Conservation (phyloP, 2,329 filamentous ascomycete species). For the Ophidiomyces ophidiicola region DNA sequence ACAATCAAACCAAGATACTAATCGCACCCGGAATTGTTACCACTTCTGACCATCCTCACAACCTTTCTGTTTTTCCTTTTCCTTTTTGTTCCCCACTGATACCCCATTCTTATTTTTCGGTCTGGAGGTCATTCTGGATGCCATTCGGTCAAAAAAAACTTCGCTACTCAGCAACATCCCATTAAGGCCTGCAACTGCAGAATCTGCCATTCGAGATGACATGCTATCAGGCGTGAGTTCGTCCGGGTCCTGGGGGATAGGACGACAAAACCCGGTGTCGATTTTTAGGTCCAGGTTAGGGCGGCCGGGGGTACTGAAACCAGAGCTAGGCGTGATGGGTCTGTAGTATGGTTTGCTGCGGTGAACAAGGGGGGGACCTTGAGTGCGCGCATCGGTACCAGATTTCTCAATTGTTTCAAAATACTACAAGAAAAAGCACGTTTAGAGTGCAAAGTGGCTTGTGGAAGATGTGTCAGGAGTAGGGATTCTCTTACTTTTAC, state of each 20-base stretch:
- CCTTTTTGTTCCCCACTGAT: conserved; percentile 12
- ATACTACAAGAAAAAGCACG: conserved; percentile 40
- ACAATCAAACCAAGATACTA: too few relatives aligned
- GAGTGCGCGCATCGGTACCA: conserved; percentile 38
- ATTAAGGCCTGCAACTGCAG: conserved; percentile 33
- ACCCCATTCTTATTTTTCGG: neutral
- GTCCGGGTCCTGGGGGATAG: conserved; percentile 30
- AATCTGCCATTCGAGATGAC: conserved; percentile 37
- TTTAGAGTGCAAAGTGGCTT: neutral
- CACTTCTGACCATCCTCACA: too few relatives aligned
- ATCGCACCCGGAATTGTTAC: too few relatives aligned
- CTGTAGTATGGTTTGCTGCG: conserved; percentile 25
- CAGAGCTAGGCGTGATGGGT: conserved; percentile 19
- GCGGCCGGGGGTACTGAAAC: conserved; percentile 19
- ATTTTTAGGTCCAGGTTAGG: conserved; percentile 31
- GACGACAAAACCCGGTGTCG: conserved; percentile 29
- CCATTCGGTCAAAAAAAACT: conserved; percentile 34
- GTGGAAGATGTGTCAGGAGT: neutral
- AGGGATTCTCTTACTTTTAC: conserved; percentile 36
- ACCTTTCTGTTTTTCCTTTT: too few relatives aligned
- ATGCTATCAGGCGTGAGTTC: conserved; percentile 39
- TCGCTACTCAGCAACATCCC: conserved; percentile 29
- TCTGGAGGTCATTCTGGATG: conserved; percentile 26
- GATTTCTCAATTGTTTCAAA: conserved; percentile 61
- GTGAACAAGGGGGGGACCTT: conserved; percentile 34